phyloP scores from a whole-genome alignment of 345 rosid genomes.

The Brassica nigra region DNA sequence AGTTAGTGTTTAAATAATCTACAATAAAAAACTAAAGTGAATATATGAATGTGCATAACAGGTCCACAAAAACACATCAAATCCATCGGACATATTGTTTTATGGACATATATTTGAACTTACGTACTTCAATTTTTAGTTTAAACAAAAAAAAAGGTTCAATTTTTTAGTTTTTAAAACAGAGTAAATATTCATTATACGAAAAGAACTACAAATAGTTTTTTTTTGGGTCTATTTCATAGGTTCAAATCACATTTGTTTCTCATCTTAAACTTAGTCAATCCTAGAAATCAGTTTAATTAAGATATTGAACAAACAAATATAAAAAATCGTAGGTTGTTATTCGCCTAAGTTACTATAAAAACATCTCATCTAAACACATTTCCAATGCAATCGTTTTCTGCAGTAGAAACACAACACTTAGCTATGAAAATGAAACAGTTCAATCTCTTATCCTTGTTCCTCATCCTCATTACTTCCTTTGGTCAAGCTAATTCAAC shows the following conservation, averaged over 20 bases:
- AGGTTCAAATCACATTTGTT: neutral
- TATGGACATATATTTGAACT: neutral
- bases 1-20: no score
- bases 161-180: neutral
- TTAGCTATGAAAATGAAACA: constrained; percentile 25
- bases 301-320: neutral
- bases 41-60: neutral
- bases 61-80: neutral
- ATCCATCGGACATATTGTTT: neutral
- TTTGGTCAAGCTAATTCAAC: constrained; percentile 14
- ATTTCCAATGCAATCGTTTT: neutral
- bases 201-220: neutral
- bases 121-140: neutral
- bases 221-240: neutral
- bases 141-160: no score
- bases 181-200: neutral
- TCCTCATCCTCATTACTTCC: neutral
- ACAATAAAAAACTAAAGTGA: no score
- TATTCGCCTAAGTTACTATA: constrained; percentile 17
- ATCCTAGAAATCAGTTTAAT: neutral
- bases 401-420: neutral
- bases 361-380: neutral
- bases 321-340: neutral
- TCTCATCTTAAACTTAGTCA: constrained; percentile 4
- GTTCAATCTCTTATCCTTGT: neutral